A percentile compares a stretch with the other conserved stretches of the same genome.
phyloP scores from a whole-genome alignment of 2,329 filamentous ascomycete species.

The Xylariaceae sp. region DNA sequence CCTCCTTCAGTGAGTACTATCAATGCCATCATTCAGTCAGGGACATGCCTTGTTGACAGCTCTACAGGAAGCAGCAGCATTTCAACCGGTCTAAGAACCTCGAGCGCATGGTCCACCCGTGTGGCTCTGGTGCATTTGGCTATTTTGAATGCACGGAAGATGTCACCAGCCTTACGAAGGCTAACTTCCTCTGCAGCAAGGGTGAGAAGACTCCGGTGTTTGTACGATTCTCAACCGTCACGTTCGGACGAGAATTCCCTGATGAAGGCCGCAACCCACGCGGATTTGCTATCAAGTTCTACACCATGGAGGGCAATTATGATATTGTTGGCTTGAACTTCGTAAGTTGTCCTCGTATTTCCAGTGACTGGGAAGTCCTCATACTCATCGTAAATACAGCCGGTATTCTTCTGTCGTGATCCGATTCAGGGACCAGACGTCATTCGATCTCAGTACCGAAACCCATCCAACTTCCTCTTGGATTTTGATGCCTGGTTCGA shows the following conservation, averaged over 20 bases:
- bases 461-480: no score
- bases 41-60: no score
- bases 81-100: constrained; percentile 26
- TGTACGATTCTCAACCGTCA: constrained; percentile 26
- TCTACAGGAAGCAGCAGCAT: constrained; percentile 10
- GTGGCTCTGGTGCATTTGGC: constrained; percentile 20
- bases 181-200: constrained; percentile 23
- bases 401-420: no score
- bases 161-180: constrained; percentile 25
- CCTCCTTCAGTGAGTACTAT: no score
- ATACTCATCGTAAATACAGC: no score
- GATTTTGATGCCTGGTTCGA: no score
- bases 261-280: constrained; percentile 25
- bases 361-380: no score
- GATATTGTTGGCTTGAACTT: constrained; percentile 5
- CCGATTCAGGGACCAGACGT: no score
- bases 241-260: constrained; percentile 22
- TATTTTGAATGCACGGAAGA: constrained; percentile 26
- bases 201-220: constrained; percentile 26
- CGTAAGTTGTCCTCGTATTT: no score
- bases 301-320: constrained; percentile 23
- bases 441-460: no score
- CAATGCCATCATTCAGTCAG: no score
- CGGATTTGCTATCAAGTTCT: constrained; percentile 27
- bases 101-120: constrained; percentile 25